Conservation (phyloP, 805 yeast genomes). For the Deakozyma indianensis region DNA sequence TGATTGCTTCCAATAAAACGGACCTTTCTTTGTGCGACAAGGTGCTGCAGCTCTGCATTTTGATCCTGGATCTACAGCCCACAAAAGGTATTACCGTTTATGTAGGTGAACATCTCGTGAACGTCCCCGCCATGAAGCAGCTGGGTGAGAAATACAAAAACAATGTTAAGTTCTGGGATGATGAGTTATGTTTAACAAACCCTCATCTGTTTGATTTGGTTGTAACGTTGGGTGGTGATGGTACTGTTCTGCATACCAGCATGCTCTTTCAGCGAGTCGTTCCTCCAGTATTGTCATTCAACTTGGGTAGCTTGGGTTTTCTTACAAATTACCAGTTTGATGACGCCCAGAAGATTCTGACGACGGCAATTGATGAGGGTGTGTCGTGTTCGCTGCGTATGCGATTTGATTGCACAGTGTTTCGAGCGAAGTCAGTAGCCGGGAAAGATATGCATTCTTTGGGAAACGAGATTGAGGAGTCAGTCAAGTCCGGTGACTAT, state of each 20-base stretch:
- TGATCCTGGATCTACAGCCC: not conserved
- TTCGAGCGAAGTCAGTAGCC: not conserved
- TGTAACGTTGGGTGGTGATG: slow-evolving; percentile 94
- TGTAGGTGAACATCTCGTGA: not conserved
- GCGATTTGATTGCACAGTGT: slow-evolving; percentile 55
- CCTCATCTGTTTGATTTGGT: slow-evolving; percentile 54
- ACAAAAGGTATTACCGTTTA: not conserved
- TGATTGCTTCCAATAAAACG: not conserved
- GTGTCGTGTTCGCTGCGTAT: slow-evolving; percentile 68
- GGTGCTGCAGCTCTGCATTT: not conserved
- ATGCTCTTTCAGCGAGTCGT: slow-evolving; percentile 71
- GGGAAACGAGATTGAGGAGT: slow-evolving; percentile 18
- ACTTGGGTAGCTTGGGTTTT: slow-evolving; percentile 86
- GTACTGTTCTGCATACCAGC: slow-evolving; percentile 82
- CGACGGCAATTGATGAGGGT: slow-evolving; percentile 49
- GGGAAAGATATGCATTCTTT: slow-evolving; percentile 14
- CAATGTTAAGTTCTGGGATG: not conserved
- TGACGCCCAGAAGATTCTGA: slow-evolving; percentile 45
- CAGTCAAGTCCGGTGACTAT: not conserved
- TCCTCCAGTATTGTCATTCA: slow-evolving; percentile 84
- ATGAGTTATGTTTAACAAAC: slow-evolving; percentile 4
- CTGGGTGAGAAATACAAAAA: not conserved
- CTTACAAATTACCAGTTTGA: slow-evolving; percentile 75
- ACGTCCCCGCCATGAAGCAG: not conserved
- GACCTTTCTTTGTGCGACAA: not conserved